These are phyloP conservation scores for Enteropsectra breve DNA, from an alignment of 371 early-diverging fungal genomes.

Conservation along the genomic window DNA sequence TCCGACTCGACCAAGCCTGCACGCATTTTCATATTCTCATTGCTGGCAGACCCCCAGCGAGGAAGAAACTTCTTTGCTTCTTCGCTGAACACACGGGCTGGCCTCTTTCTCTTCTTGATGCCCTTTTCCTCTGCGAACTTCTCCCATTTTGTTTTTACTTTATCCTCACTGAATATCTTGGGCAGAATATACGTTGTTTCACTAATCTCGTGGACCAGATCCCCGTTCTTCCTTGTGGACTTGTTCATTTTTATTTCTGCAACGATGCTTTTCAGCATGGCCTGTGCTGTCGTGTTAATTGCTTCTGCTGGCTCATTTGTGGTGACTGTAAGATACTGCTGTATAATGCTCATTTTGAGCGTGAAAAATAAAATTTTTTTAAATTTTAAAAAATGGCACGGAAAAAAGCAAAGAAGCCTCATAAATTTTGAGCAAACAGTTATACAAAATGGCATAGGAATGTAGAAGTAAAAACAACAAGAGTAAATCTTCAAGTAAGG, in stretches of 20 bases:
- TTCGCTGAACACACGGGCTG: constrained; percentile 74
- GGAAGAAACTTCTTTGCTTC: constrained; percentile 72
- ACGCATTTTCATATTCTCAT: constrained; percentile 63
- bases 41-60: constrained; percentile 76
- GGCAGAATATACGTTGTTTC: constrained; percentile 20
- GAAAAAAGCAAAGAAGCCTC: no score
- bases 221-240: constrained; percentile 13
- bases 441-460: no score
- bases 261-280: constrained; percentile 14
- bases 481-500: no score
- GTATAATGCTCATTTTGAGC: constrained; percentile 9
- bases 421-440: no score
- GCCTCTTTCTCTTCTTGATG: constrained; percentile 70
- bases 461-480: no score
- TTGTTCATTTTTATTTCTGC: constrained; percentile 22
- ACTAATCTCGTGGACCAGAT: constrained; percentile 21
- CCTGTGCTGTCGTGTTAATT: constrained; percentile 6
- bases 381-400: no score
- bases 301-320: background rate
- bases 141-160: constrained; percentile 79
- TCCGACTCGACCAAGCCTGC: constrained; percentile 79
- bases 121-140: constrained; percentile 93
- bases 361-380: background rate
- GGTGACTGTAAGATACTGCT: constrained; percentile 28
- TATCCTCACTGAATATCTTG: background rate